A percentile compares a stretch with the other conserved stretches of the same genome.
phyloP scores from a whole-genome alignment of 371 early-diverging fungal species.

The Homolaphlyctis polyrhiza region DNA sequence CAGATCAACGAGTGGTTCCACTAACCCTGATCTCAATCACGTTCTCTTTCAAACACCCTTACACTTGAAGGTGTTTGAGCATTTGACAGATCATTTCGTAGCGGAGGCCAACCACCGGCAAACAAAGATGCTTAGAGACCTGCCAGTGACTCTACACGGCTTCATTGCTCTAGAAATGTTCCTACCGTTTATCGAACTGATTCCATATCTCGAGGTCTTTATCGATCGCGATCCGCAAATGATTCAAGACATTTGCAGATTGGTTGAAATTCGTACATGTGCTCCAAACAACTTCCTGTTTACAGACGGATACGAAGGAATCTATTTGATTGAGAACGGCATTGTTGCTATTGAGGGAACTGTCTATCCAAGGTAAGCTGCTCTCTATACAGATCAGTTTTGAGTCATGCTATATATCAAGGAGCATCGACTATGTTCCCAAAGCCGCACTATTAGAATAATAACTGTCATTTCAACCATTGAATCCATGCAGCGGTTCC shows the following conservation, averaged over 20 bases:
- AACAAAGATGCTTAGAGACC: constrained; percentile 26
- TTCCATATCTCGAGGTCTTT: constrained; percentile 41
- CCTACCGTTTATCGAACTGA: constrained; percentile 32
- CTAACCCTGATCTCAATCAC: too few relatives aligned
- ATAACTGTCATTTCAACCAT: not conserved
- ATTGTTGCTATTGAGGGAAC: constrained; percentile 37
- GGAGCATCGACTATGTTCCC: too few relatives aligned
- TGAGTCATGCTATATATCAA: not conserved
- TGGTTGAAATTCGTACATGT: constrained; percentile 30
- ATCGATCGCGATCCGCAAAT: constrained; percentile 37
- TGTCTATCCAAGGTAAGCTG: constrained; percentile 33
- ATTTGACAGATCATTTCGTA: constrained; percentile 36
- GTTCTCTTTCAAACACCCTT: too few relatives aligned
- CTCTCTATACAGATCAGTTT: not conserved
- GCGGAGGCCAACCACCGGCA: constrained; percentile 22
- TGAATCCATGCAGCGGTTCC: constrained; percentile 17
- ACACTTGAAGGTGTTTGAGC: constrained; percentile 25
- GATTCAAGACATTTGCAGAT: constrained; percentile 41
- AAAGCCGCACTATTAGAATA: too few relatives aligned
- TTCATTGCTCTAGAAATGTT: constrained; percentile 44
- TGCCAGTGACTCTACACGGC: constrained; percentile 36
- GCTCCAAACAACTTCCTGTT: constrained; percentile 36
- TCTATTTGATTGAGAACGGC: constrained; percentile 40
- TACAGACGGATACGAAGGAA: constrained; percentile 40
- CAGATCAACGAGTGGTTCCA: too few relatives aligned